These are phyloP conservation scores for Colletotrichum musicola DNA, from an alignment of 2,329 filamentous ascomycete species.

Conservation along the genomic window DNA sequence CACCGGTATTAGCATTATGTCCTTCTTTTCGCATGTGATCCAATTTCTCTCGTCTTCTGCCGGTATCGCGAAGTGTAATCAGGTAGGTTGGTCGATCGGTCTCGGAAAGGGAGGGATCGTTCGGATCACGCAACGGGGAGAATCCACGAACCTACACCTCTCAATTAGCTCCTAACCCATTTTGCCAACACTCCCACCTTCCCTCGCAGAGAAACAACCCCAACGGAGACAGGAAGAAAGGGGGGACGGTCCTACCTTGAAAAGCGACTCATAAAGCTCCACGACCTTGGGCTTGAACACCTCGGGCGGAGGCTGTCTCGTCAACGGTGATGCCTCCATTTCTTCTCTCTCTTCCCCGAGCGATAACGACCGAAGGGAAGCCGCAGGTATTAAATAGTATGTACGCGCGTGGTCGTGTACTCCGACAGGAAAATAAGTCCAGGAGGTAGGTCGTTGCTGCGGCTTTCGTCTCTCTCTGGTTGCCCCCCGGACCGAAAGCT, in stretches of 20 bases:
- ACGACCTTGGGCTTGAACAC: conserved; percentile 96
- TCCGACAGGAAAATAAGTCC: too few species aligned
- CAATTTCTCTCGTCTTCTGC: too few species aligned
- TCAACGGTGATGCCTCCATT: conserved; percentile 94
- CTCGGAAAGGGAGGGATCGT: neutral
- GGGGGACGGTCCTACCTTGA: conserved; percentile 68
- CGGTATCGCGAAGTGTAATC: too few species aligned
- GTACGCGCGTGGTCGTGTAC: too few species aligned
- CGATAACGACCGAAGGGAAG: neutral
- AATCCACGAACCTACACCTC: neutral
- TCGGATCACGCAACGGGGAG: neutral
- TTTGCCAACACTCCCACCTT: too few species aligned
- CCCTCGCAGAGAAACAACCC: neutral
- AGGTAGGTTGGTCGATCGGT: too few species aligned
- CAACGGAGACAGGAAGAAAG: neutral
- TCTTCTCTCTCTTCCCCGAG: neutral
- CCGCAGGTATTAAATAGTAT: neutral
- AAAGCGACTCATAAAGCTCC: conserved; percentile 86
- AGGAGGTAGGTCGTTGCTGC: too few species aligned
- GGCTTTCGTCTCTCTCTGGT: too few species aligned
- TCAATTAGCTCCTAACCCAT: too few species aligned
- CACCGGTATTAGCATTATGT: too few species aligned
- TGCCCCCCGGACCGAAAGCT: too few species aligned
- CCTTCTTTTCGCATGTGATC: too few species aligned
- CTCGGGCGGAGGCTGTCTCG: conserved; percentile 90